Evolutionary conservation across 2,329 filamentous ascomycete species (phyloP).

Genomic region (Berkeleyomyces basicola): DNA sequence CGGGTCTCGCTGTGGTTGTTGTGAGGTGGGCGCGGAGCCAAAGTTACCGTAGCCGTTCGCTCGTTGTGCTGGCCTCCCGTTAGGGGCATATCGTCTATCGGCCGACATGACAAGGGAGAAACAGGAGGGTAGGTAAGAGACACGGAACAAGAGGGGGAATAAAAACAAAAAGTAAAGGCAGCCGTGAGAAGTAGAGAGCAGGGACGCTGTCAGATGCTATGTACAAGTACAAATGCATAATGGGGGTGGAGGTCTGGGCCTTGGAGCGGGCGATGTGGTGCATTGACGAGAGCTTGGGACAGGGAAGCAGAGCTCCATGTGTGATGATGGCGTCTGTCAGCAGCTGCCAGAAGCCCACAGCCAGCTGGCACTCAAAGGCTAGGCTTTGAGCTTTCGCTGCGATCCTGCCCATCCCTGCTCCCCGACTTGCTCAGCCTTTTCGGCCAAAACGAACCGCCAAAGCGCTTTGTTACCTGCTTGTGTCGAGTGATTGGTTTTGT

Average conservation of each 20-base stretch:
- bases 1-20: background rate
- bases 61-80: slow-evolving; percentile 7
- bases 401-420: slow-evolving; percentile 2
- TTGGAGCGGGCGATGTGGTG: too few species aligned
- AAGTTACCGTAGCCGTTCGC: slow-evolving; percentile 30
- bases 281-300: background rate
- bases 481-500: background rate
- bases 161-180: background rate
- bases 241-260: too few species aligned
- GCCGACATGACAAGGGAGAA: slow-evolving; percentile 1
- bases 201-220: background rate
- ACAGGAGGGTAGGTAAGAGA: background rate
- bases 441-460: background rate
- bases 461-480: background rate
- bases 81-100: slow-evolving; percentile 10
- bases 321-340: background rate
- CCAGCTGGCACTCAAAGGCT: background rate
- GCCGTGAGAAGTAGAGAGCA: background rate
- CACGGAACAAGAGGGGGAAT: background rate
- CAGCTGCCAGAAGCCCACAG: background rate
- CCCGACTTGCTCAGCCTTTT: slow-evolving; percentile 3
- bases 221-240: background rate
- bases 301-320: background rate
- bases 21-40: slow-evolving; percentile 16
- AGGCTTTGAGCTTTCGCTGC: background rate